Conservation (phyloP, 805 yeast species). For the Ogataea chonburiensis region DNA sequence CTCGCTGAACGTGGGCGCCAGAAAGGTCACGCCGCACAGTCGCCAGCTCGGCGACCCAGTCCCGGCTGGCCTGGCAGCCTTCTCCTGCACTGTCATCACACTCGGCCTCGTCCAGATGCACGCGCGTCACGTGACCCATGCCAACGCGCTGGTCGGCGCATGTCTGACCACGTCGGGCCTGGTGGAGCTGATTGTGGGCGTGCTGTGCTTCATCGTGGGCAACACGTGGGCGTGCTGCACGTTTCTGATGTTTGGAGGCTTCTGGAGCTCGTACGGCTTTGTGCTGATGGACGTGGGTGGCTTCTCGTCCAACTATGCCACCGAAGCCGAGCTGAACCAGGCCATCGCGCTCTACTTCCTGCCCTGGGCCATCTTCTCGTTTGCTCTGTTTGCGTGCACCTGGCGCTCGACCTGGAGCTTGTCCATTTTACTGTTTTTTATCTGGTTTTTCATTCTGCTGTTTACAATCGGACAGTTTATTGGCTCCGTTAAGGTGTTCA, state of each 20-base stretch:
- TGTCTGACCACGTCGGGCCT: slow-evolving; percentile 50
- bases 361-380: slow-evolving; percentile 54
- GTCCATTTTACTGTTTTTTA: slow-evolving; percentile 39
- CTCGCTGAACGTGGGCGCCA: slow-evolving; percentile 43
- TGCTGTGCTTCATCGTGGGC: slow-evolving; percentile 49
- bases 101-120: slow-evolving; percentile 46
- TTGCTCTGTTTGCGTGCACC: slow-evolving; percentile 44
- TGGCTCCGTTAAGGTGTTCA: slow-evolving; percentile 32
- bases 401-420: slow-evolving; percentile 48
- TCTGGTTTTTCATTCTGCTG: slow-evolving; percentile 46
- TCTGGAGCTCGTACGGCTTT: slow-evolving; percentile 51
- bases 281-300: slow-evolving; percentile 45
- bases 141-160: slow-evolving; percentile 46
- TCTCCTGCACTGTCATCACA: slow-evolving; percentile 45
- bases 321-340: slow-evolving; percentile 38
- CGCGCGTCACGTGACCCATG: slow-evolving; percentile 44
- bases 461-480: slow-evolving; percentile 46
- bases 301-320: slow-evolving; percentile 38
- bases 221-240: slow-evolving; percentile 58
- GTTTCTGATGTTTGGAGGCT: slow-evolving; percentile 52
- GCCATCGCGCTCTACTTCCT: slow-evolving; percentile 49
- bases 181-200: slow-evolving; percentile 49
- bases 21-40: slow-evolving; percentile 27
- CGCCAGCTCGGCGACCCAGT: slow-evolving; percentile 45
- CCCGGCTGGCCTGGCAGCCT: slow-evolving; percentile 53